Evolutionary conservation across 2,329 filamentous ascomycete genomes (phyloP).

Genomic region (Verticillium isaacii): DNA sequence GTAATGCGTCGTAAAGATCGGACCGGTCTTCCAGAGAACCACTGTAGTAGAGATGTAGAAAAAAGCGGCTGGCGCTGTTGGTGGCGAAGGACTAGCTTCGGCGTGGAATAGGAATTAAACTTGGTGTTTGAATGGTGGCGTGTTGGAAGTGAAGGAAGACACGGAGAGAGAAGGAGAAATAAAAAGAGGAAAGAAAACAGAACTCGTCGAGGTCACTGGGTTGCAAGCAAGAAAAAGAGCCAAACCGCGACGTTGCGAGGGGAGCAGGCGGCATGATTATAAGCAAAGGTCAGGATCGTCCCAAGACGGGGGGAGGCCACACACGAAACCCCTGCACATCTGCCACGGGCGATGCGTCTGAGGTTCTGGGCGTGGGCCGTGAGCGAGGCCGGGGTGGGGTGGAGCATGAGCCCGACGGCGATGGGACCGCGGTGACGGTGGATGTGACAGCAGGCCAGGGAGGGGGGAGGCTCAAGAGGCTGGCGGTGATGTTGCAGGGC

Average conservation of each 20-base stretch:
- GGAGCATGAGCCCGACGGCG: background rate
- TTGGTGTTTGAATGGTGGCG: constrained; percentile 3
- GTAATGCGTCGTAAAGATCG: constrained; percentile 1
- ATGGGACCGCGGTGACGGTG: background rate
- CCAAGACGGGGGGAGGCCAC: constrained; percentile 13
- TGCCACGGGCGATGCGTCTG: background rate
- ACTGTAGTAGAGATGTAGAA: constrained; percentile 3
- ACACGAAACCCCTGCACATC: background rate
- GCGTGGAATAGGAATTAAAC: constrained; percentile 19
- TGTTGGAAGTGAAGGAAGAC: constrained; percentile 18
- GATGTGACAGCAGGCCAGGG: background rate
- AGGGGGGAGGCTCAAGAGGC: background rate
- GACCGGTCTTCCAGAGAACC: constrained; percentile 6
- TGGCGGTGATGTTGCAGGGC: background rate
- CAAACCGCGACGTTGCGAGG: constrained; percentile 19
- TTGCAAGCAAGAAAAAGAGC: constrained; percentile 21
- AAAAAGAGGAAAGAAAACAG: constrained; percentile 16
- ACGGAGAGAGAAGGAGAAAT: constrained; percentile 16
- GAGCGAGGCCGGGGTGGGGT: background rate
- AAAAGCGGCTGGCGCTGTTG: constrained; percentile 42
- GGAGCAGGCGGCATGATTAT: constrained; percentile 34
- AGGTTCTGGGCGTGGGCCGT: background rate
- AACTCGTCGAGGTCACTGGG: constrained; percentile 18
- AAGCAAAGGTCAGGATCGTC: constrained; percentile 34
- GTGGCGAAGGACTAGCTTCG: constrained; percentile 42